These are phyloP conservation scores for Saccharomycopsis phalli DNA, from an alignment of 1,139 yeast genomes.

Conservation along the genomic window DNA sequence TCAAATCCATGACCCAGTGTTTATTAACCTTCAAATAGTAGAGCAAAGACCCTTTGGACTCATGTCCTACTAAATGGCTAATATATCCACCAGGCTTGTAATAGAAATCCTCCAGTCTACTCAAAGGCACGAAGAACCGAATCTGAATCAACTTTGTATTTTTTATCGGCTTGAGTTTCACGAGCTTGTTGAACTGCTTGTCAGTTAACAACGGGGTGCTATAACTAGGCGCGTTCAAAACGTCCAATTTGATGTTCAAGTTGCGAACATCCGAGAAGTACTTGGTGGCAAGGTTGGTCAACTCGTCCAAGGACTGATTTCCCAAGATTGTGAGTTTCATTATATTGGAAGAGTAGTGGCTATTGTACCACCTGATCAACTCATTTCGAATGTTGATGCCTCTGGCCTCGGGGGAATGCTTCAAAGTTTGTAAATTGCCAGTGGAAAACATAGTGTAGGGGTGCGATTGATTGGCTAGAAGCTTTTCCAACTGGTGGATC, in stretches of 20 bases:
- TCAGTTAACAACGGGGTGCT: slow-evolving; percentile 33
- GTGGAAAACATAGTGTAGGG: slow-evolving; percentile 73
- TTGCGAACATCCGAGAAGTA: slow-evolving; percentile 60
- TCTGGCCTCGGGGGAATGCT: slow-evolving; percentile 40
- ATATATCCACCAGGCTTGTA: slow-evolving; percentile 61
- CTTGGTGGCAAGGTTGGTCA: slow-evolving; percentile 63
- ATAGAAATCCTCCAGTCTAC: slow-evolving; percentile 51
- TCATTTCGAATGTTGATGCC: slow-evolving; percentile 58
- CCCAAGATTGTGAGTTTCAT: slow-evolving; percentile 87
- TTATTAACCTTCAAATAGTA: slow-evolving; percentile 49
- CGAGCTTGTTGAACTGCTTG: slow-evolving; percentile 43
- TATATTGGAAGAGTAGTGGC: slow-evolving; percentile 62
- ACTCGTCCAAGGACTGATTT: slow-evolving; percentile 63
- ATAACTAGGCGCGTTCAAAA: slow-evolving; percentile 1
- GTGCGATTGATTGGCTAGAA: slow-evolving; percentile 60
- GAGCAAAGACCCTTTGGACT: slow-evolving; percentile 75
- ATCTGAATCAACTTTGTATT: slow-evolving; percentile 62
- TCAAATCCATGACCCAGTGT: slow-evolving; percentile 74
- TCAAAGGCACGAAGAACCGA: slow-evolving; percentile 69
- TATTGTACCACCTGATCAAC: slow-evolving; percentile 50
- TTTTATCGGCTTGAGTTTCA: slow-evolving; percentile 75
- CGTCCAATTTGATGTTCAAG: slow-evolving; percentile 37
- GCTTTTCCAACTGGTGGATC: slow-evolving; percentile 72
- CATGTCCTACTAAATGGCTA: slow-evolving; percentile 86
- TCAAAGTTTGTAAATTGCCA: slow-evolving; percentile 57